phyloP scores from a whole-genome alignment of 2,329 filamentous ascomycete species.

The Rhynchosporium secalis region DNA sequence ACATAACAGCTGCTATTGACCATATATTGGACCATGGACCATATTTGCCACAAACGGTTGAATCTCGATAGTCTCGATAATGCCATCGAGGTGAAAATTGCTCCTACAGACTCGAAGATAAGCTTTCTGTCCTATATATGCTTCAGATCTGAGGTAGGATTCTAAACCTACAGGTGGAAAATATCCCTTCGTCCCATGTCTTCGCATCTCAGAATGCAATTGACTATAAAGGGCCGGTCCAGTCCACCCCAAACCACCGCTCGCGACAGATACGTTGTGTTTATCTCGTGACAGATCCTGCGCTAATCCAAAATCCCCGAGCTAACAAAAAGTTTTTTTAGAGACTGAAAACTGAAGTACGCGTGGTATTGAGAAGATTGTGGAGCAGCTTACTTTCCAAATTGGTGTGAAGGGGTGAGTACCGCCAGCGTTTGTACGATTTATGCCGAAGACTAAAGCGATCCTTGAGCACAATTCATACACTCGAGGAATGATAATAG shows the following conservation, averaged over 20 bases:
- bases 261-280: not conserved
- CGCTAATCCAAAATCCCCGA: constrained; percentile 11
- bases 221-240: not conserved
- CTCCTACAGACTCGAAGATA: not conserved
- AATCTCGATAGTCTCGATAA: not conserved
- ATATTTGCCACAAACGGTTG: not conserved
- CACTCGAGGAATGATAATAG: not conserved
- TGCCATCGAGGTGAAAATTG: constrained; percentile 15
- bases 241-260: not conserved
- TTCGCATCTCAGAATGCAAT: not conserved
- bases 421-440: not conserved
- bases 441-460: no score
- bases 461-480: no score
- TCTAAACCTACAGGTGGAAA: constrained; percentile 10
- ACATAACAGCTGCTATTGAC: constrained; percentile 5
- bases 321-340: not conserved
- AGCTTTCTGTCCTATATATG: not conserved
- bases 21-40: constrained; percentile 9
- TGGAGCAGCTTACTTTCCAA: not conserved
- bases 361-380: not conserved
- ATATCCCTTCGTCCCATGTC: not conserved
- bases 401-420: not conserved
- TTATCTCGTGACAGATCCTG: not conserved
- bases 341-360: no score
- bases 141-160: not conserved